These are phyloP conservation scores for Eimeria acervulina DNA, from an alignment of 169 alveolate genomes.

Conservation along the genomic window DNA sequence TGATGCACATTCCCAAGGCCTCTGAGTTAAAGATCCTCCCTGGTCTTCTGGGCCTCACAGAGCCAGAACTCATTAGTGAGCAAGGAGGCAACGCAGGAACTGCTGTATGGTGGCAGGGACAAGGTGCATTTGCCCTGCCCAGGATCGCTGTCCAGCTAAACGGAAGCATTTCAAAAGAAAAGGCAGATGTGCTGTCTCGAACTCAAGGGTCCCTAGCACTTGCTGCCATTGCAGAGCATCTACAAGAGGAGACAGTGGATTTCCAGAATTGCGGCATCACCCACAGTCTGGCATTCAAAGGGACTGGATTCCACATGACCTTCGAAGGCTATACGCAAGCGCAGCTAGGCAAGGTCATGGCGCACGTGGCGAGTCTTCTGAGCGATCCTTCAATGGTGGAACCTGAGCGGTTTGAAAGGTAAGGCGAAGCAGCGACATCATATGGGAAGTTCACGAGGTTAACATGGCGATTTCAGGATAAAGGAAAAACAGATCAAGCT, in stretches of 20 bases:
- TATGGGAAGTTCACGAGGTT: background rate
- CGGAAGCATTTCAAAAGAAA: constrained; percentile 61
- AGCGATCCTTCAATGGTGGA: constrained; percentile 70
- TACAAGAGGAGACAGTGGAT: constrained; percentile 81
- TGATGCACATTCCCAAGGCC: constrained; percentile 75
- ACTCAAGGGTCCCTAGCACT: constrained; percentile 64
- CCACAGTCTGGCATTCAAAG: constrained; percentile 70
- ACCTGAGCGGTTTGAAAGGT: constrained; percentile 82
- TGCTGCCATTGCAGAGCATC: constrained; percentile 79
- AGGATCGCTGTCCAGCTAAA: constrained; percentile 71
- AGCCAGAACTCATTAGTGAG: constrained; percentile 81
- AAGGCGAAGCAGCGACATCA: background rate
- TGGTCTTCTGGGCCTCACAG: constrained; percentile 53
- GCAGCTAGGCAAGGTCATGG: constrained; percentile 76
- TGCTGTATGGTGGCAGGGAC: constrained; percentile 85
- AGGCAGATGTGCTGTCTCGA: constrained; percentile 58
- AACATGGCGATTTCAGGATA: constrained; percentile 25
- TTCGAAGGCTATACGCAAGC: constrained; percentile 80
- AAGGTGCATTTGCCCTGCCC: constrained; percentile 76
- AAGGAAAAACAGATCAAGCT: constrained; percentile 70
- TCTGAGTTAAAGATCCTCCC: constrained; percentile 73
- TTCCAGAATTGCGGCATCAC: constrained; percentile 76
- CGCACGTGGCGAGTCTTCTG: constrained; percentile 50
- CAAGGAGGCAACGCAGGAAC: constrained; percentile 68
- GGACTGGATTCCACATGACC: constrained; percentile 65